Evolutionary conservation across 1,284 basidiomycete species (phyloP), one percentile per base, ranked within the genome.

Genomic region (Cryptococcus hybrid): DNA sequence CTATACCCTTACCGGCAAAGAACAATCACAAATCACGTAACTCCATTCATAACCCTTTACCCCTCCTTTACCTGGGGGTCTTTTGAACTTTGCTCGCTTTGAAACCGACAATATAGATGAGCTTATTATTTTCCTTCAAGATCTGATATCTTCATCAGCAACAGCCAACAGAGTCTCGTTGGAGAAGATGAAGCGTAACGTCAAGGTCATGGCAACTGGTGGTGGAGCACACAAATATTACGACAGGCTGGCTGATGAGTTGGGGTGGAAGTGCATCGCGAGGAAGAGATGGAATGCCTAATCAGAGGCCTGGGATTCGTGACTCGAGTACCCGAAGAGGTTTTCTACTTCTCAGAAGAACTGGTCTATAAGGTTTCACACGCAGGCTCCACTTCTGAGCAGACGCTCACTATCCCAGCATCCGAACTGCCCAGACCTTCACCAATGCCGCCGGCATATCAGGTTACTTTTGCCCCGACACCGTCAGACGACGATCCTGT

Each of bases 241-340:
- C 76, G 89, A 92, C 67, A 79, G 89, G 50, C 89, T 99, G 74
- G 82, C 82, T 59, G 79, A 80, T 24, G 86, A 86, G 61, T 81
- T 98, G 87, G 84, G 34, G 90, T 98, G 55, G 90, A 93, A 74
- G 89, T 99, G 45, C 81, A 83, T 59, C 81, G 88, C 56, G 95
- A 98, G 78, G 95, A 99, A 76, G 96, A 99, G 82, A 99, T 99
- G 96, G 92, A 91, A 79, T 98, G 95, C 72, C 80, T 99, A 69
- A 99, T 99, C 64, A 89, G 93, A 64, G 96, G 96, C 13, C 83
- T 99, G 70, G 92, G 93, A 77, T 99, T 99, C 79, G 90, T 98
- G 77, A 70, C 90, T 35, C 86, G 92, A 72, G 96, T 99, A 59
- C 95, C 95, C 37, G 88, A 96, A 78, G 96, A 99, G 78, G 94